These are phyloP conservation scores for Porphyrellus cyaneotinctus DNA, from an alignment of 768 basidiomycete genomes.

Conservation along the genomic window DNA sequence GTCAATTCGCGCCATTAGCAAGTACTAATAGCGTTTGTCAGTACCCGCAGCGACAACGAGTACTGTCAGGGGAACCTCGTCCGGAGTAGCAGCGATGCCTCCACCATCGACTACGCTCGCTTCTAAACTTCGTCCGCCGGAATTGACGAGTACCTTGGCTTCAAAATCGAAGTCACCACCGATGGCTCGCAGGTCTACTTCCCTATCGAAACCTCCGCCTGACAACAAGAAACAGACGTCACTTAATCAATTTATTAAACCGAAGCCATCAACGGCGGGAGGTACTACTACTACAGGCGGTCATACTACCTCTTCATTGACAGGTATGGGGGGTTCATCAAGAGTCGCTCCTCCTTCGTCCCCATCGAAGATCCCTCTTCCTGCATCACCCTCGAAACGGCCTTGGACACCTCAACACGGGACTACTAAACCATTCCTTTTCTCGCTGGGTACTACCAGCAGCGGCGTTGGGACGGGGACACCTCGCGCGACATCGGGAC, in stretches of 20 bases:
- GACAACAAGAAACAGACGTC: constrained; percentile 26
- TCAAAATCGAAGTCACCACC: constrained; percentile 6
- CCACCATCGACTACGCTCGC: neutral
- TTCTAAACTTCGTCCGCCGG: constrained; percentile 8
- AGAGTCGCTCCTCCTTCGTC: constrained; percentile 10
- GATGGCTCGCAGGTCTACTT: constrained; percentile 1
- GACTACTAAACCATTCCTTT: constrained; percentile 1
- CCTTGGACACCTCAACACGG: constrained; percentile 5
- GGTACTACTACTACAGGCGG: neutral
- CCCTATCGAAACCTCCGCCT: constrained; percentile 10
- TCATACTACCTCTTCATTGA: constrained; percentile 3
- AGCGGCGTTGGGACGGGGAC: neutral
- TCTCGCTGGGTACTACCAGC: constrained; percentile 3
- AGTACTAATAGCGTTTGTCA: constrained; percentile 5
- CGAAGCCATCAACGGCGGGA: neutral
- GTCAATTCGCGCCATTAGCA: neutral
- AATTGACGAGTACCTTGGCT: neutral
- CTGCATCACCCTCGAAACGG: constrained; percentile 17
- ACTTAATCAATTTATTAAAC: constrained; percentile 20
- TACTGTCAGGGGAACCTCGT: neutral
- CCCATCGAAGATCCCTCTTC: constrained; percentile 30
- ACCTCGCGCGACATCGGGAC: constrained; percentile 8
- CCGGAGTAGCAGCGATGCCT: neutral
- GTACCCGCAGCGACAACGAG: neutral
- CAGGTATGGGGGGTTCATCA: constrained; percentile 7